These are phyloP conservation scores for Aspergillus awamori DNA, from an alignment of 2,329 filamentous ascomycete genomes.

Conservation along the genomic window DNA sequence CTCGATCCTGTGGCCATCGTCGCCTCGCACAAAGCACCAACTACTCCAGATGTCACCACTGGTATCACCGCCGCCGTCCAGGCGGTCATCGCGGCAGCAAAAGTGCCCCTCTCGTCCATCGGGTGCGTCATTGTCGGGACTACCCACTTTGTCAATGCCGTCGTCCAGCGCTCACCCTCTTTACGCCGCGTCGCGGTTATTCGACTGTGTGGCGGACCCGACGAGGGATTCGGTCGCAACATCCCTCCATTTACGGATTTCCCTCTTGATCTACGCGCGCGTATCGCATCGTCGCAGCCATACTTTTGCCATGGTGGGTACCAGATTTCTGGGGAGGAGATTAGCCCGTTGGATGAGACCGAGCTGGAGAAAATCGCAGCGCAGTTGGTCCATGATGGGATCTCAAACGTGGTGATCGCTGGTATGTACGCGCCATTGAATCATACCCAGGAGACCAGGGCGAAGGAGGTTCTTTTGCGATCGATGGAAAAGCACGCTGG, in stretches of 20 bases:
- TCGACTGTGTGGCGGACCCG: constrained; percentile 5
- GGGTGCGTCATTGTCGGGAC: constrained; percentile 55
- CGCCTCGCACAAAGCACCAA: constrained; percentile 42
- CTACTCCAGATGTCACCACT: constrained; percentile 45
- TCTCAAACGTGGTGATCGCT: constrained; percentile 7
- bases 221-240: constrained; percentile 10
- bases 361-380: neutral
- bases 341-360: constrained; percentile 6
- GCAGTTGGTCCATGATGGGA: neutral
- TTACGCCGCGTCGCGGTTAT: constrained; percentile 2
- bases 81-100: constrained; percentile 15
- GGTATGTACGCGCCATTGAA: constrained; percentile 16
- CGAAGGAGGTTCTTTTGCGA: neutral
- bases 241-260: constrained; percentile 15
- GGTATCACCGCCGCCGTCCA: constrained; percentile 46
- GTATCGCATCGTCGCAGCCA: neutral
- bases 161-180: constrained; percentile 34
- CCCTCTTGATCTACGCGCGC: neutral
- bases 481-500: neutral
- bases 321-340: constrained; percentile 14
- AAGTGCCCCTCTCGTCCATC: constrained; percentile 35
- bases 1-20: constrained; percentile 31
- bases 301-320: constrained; percentile 13
- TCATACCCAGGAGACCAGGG: neutral
- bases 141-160: constrained; percentile 57